phyloP scores from a whole-genome alignment of 2,329 filamentous ascomycete species.

The Fusarium sp. region DNA sequence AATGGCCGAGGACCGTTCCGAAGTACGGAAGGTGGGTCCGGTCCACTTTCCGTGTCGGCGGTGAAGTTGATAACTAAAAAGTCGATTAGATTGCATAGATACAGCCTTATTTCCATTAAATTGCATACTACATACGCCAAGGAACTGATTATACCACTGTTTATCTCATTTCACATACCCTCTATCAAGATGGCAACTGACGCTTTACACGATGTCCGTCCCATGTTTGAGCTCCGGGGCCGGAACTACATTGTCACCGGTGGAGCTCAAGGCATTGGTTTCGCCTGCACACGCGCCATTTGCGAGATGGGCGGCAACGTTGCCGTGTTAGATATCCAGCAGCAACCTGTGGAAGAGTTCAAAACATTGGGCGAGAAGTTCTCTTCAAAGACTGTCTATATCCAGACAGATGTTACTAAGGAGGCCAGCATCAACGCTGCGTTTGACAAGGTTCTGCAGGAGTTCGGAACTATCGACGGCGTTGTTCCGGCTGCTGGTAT shows the following conservation, averaged over 20 bases:
- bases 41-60: slow-evolving; percentile 6
- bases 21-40: slow-evolving; percentile 32
- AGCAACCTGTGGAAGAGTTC: slow-evolving; percentile 51
- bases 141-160: no score
- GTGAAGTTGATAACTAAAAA: neutral
- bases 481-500: slow-evolving; percentile 56
- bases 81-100: neutral
- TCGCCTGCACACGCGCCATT: slow-evolving; percentile 55
- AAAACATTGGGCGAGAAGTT: slow-evolving; percentile 39
- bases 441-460: slow-evolving; percentile 43
- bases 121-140: no score
- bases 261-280: slow-evolving; percentile 57
- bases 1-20: slow-evolving; percentile 19
- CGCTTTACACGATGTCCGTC: slow-evolving; percentile 30
- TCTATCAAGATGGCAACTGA: slow-evolving; percentile 17
- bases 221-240: slow-evolving; percentile 52
- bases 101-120: neutral
- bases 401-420: slow-evolving; percentile 52
- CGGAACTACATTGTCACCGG: slow-evolving; percentile 57
- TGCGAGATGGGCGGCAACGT: slow-evolving; percentile 59
- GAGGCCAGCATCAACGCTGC: slow-evolving; percentile 48
- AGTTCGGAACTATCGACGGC: slow-evolving; percentile 50
- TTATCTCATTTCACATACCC: neutral
- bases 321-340: slow-evolving; percentile 54
- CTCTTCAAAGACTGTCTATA: slow-evolving; percentile 47